Evolutionary conservation across 129 eudicot genomes (phyloP).

Genomic region (Artemisia tridentata): DNA sequence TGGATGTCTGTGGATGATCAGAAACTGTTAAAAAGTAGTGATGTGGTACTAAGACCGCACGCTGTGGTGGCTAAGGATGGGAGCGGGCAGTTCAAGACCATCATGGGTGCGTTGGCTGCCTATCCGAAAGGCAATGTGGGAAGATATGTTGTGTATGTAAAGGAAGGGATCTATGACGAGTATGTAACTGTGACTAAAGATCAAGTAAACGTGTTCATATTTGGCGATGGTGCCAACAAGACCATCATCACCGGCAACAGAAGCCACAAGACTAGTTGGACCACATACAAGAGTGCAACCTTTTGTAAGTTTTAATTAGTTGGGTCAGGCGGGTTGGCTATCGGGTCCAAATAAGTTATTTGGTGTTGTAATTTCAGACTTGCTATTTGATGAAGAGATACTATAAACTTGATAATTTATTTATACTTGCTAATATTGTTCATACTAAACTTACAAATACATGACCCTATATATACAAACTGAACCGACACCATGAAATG

Average conservation of each 20-base stretch:
- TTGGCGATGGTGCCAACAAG: background rate
- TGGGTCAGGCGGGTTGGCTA: background rate
- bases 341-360: background rate
- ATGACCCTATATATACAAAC: too few relatives aligned
- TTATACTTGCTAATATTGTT: too few relatives aligned
- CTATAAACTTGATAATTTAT: too few relatives aligned
- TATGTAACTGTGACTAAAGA: slow-evolving; percentile 7
- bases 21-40: background rate
- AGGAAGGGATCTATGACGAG: slow-evolving; percentile 9
- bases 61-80: slow-evolving; percentile 9
- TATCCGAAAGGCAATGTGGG: background rate
- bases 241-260: slow-evolving; percentile 11
- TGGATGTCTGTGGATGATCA: slow-evolving; percentile 3
- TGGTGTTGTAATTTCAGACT: too few relatives aligned
- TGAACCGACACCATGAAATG: too few relatives aligned
- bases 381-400: too few relatives aligned
- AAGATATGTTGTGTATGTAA: slow-evolving; percentile 8
- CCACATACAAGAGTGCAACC: background rate
- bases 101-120: slow-evolving; percentile 1
- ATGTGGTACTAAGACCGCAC: background rate
- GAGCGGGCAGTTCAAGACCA: slow-evolving; percentile 6
- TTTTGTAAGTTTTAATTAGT: background rate
- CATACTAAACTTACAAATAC: too few relatives aligned
- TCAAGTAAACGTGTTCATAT: background rate
- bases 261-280: slow-evolving; percentile 10